Evolutionary conservation across 148 eudicot species (phyloP).

Genomic region (Agrostemma githago): DNA sequence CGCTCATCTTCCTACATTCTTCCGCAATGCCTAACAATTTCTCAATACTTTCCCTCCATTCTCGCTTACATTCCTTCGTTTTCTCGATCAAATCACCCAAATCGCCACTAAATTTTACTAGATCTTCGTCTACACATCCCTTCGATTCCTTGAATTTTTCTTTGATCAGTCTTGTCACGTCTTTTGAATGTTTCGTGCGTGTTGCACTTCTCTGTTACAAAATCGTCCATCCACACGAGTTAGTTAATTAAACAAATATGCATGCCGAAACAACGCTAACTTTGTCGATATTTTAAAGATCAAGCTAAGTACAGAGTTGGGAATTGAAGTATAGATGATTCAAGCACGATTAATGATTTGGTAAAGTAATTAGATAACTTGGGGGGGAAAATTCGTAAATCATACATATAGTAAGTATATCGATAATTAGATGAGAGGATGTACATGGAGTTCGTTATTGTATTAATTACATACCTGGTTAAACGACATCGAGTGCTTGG

Average conservation of each 20-base stretch:
- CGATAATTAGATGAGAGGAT: too few species aligned
- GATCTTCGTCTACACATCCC: slow-evolving; percentile 71
- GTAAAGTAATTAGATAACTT: too few species aligned
- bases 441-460: too few species aligned
- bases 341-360: too few species aligned
- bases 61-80: slow-evolving; percentile 57
- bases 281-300: too few species aligned
- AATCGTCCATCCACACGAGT: not conserved
- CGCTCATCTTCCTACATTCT: slow-evolving; percentile 62
- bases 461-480: not conserved
- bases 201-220: not conserved
- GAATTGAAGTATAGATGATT: too few species aligned
- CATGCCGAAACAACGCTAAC: too few species aligned
- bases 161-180: slow-evolving; percentile 56
- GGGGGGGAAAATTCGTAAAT: too few species aligned
- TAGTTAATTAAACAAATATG: too few species aligned
- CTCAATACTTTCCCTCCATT: slow-evolving; percentile 73
- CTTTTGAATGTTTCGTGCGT: slow-evolving; percentile 31
- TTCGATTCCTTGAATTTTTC: slow-evolving; percentile 74
- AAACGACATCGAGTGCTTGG: not conserved
- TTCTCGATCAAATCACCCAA: slow-evolving; percentile 56
- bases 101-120: slow-evolving; percentile 68
- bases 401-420: too few species aligned
- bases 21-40: slow-evolving; percentile 59
- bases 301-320: too few species aligned